phyloP scores from a whole-genome alignment of 2,329 filamentous ascomycete genomes.

The Phialocephala sp. region DNA sequence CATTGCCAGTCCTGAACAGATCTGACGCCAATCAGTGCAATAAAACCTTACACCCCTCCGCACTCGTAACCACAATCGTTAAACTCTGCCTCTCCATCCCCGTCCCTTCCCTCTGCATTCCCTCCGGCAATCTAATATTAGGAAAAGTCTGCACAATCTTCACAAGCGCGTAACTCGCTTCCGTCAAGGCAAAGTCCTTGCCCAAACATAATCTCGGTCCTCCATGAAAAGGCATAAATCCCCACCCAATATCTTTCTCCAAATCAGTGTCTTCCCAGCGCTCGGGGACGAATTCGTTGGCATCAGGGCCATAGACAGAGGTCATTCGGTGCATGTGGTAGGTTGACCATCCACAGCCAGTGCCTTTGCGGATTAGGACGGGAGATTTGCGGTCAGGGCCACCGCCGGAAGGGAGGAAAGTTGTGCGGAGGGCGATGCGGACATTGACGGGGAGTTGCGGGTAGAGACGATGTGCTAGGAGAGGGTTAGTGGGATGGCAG shows the following conservation, averaged over 20 bases:
- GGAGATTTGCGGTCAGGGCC: not conserved
- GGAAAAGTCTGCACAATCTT: conserved; percentile 2
- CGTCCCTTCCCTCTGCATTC: not conserved
- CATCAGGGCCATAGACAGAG: not conserved
- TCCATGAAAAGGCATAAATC: conserved; percentile 11
- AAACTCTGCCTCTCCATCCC: conserved; percentile 1
- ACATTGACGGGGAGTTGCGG: conserved; percentile 1
- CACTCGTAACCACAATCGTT: conserved; percentile 2
- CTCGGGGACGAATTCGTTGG: conserved; percentile 4
- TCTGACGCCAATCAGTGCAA: not conserved
- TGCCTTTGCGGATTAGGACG: conserved; percentile 3
- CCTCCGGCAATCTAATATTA: not conserved
- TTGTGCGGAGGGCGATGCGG: not conserved
- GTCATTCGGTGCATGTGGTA: conserved; percentile 9
- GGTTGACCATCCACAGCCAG: not conserved
- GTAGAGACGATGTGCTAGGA: not conserved
- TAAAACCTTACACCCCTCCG: conserved; percentile 9
- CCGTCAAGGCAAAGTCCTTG: conserved; percentile 5
- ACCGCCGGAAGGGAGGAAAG: not conserved
- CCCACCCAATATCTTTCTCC: not conserved
- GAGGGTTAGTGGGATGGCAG: not conserved
- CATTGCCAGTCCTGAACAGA: not conserved
- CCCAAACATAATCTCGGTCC: conserved; percentile 6
- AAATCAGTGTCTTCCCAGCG: not conserved
- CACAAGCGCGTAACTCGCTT: not conserved